A percentile compares a stretch with the other conserved stretches of the same genome.
phyloP scores from a whole-genome alignment of 257 asterid genomes.

The Scutellaria minor region DNA sequence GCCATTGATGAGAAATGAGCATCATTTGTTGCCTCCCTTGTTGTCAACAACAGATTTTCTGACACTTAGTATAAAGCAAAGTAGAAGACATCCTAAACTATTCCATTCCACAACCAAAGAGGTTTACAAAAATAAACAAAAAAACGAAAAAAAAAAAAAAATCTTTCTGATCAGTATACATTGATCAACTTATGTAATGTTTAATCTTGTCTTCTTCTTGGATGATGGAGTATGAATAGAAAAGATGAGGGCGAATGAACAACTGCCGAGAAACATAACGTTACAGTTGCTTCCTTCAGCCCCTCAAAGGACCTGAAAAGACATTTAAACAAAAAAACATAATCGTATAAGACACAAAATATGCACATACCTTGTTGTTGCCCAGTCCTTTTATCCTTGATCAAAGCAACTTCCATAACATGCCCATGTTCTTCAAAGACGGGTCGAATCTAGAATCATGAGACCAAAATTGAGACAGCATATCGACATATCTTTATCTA shows the following conservation, averaged over 20 bases:
- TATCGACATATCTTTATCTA: constrained; percentile 1
- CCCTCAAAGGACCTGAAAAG: constrained; percentile 87
- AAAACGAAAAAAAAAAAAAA: neutral
- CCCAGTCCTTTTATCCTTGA: constrained; percentile 93
- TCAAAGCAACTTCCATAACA: constrained; percentile 90
- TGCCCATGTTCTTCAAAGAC: constrained; percentile 80
- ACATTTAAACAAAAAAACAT: constrained; percentile 43
- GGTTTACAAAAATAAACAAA: constrained; percentile 33
- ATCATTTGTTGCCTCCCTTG: constrained; percentile 36
- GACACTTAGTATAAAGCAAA: constrained; percentile 34
- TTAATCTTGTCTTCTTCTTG: constrained; percentile 69
- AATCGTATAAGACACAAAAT: constrained; percentile 27
- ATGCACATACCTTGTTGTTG: constrained; percentile 88
- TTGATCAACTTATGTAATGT: constrained; percentile 44
- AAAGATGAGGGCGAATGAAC: constrained; percentile 60
- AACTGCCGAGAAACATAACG: constrained; percentile 67
- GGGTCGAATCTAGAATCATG: constrained; percentile 75
- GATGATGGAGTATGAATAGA: constrained; percentile 62
- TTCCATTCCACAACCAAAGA: constrained; percentile 40
- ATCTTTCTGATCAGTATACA: constrained; percentile 46
- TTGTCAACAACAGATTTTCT: constrained; percentile 35
- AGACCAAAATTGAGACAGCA: constrained; percentile 28
- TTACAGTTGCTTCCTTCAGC: constrained; percentile 73
- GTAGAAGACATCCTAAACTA: constrained; percentile 34
- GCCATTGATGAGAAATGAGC: constrained; percentile 36